Percentiles rank a stretch among this genome's conserved stretches.
phyloP scores from a whole-genome alignment of 2,329 filamentous ascomycete species.

The Diaporthe vexans region DNA sequence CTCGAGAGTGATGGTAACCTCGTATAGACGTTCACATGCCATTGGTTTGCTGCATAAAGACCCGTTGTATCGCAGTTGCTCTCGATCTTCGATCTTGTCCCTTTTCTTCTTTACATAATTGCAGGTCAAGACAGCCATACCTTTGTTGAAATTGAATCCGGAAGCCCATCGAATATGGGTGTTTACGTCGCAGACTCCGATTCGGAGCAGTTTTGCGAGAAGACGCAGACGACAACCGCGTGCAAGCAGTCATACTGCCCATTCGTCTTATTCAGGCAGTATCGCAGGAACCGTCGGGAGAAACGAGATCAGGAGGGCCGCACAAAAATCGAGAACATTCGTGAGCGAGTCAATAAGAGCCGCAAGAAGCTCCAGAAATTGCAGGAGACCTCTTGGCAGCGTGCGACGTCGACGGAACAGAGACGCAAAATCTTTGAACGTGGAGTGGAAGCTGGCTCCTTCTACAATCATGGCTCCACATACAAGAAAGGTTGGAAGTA shows the following conservation, averaged over 20 bases:
- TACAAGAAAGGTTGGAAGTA: slow-evolving; percentile 7
- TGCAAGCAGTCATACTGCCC: not conserved
- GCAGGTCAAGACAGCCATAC: not conserved
- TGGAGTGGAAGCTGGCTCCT: not conserved
- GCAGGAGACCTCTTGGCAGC: not conserved
- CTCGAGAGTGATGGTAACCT: not conserved
- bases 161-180: not conserved
- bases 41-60: not conserved
- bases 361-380: not conserved
- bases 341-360: not conserved
- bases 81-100: not conserved
- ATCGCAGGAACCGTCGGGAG: not conserved
- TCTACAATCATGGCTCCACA: not conserved
- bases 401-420: not conserved
- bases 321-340: not conserved
- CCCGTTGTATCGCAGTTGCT: not conserved
- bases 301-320: not conserved
- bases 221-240: not conserved
- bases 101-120: not conserved
- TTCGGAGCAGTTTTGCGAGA: not conserved
- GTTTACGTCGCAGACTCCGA: not conserved
- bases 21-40: not conserved
- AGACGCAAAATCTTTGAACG: not conserved
- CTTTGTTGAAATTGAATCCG: not conserved
- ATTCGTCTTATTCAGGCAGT: not conserved